Conservation (phyloP, 306 rosid species). For the Mucuna pruriens region DNA sequence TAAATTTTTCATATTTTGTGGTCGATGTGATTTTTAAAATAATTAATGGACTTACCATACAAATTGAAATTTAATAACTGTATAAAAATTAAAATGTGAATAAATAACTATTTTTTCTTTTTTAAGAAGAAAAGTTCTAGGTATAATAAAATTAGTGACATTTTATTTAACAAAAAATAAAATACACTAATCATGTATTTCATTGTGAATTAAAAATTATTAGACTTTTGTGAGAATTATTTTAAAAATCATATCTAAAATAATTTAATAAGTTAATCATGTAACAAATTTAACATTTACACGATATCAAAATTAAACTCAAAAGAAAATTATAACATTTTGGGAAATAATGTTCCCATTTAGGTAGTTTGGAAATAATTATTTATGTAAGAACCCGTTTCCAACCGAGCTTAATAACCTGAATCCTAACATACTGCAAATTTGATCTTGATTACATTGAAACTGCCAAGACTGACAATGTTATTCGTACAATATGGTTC, state of each 20-base stretch:
- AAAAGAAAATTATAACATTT: background rate
- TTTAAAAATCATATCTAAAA: no score
- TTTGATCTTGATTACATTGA: constrained; percentile 36
- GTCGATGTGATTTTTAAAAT: no score
- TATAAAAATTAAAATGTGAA: no score
- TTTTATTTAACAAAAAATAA: no score
- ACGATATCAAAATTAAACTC: background rate
- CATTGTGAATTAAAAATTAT: background rate
- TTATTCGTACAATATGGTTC: constrained; percentile 76
- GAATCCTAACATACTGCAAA: background rate
- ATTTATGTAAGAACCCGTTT: background rate
- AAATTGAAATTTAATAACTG: no score
- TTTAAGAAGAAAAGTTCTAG: background rate
- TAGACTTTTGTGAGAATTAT: background rate
- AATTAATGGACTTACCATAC: no score
- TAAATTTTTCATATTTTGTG: no score
- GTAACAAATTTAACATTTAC: no score
- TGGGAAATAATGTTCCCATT: background rate
- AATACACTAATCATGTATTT: no score
- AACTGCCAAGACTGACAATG: constrained; percentile 65
- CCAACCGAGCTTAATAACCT: background rate
- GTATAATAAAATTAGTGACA: no score
- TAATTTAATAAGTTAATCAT: no score
- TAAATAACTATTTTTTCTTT: no score
- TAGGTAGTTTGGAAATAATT: background rate